Percentiles rank a stretch among this genome's conserved stretches.
Conservation (phyloP, 2,329 filamentous ascomycete species). For the Venturia pyrina region DNA sequence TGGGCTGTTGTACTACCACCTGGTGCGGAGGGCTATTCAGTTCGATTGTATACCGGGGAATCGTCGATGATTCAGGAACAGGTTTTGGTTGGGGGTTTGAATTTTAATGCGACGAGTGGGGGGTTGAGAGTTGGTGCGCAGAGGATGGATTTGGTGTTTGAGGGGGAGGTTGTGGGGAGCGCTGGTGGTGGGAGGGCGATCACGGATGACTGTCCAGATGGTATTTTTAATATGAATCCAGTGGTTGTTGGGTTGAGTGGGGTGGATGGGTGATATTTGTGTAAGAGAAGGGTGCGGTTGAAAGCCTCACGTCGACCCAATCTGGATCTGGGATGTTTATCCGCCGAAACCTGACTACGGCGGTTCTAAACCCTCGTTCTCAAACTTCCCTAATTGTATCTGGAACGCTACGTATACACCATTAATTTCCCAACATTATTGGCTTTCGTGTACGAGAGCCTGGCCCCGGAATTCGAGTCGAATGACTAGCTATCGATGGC, state of each 20-base stretch:
- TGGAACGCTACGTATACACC: too few species aligned
- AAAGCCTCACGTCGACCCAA: too few species aligned
- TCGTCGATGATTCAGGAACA: background rate
- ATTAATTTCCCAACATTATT: too few species aligned
- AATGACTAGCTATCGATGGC: too few species aligned
- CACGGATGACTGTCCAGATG: constrained; percentile 6
- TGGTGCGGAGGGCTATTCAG: background rate
- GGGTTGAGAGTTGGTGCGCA: background rate
- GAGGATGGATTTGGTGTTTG: background rate
- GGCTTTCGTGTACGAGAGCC: too few species aligned
- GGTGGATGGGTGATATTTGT: background rate
- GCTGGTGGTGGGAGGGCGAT: background rate
- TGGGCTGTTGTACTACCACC: background rate
- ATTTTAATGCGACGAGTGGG: background rate
- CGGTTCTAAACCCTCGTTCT: too few species aligned
- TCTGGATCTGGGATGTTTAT: too few species aligned
- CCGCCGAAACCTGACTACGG: too few species aligned
- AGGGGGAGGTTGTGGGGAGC: background rate
- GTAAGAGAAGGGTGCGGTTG: too few species aligned
- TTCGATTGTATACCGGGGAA: background rate
- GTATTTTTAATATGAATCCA: constrained; percentile 13
- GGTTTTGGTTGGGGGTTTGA: background rate
- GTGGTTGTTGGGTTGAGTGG: constrained; percentile 7
- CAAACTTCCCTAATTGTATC: too few species aligned
- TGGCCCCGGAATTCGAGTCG: too few species aligned